Evolutionary conservation across 805 yeast species (phyloP), one percentile per base, ranked within the genome.

Genomic region (Lipomyces spencermartinsiae): DNA sequence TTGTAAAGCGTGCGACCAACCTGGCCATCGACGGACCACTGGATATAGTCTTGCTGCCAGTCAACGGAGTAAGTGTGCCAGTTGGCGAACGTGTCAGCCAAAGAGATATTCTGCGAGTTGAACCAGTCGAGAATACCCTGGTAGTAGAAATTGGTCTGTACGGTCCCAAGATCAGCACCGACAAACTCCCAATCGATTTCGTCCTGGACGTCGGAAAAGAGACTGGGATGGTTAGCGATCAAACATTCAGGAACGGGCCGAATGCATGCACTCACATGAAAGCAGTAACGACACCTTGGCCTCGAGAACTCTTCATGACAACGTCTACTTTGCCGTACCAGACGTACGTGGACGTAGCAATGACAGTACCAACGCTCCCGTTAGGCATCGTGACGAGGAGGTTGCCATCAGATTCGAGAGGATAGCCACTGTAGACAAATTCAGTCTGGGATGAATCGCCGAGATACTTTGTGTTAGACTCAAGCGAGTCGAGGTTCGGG

Each of bases 151-250:
- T 93, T 93, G 34, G 93, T 82, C 83, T 93, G 93, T 1, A 88
- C 91, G 29, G 79, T 77, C 39, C 84, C 83, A 75, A 91, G 79
- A 75, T 90, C 86, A 75, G 85, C 85, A 67, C 98, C 98, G 71
- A 92, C 89, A 73, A 87, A 89, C 81, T 93, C 97, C 76, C 80
- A 88, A 84, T 93, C 98, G 74, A 93, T 85, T 83, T 93, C 98
- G 82, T 93, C 98, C 83, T 91, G 87, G 55, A 89, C 92, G 76
- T 91, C 90, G 7, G 97, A 91, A 79, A 87, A 89, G 62, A 92
- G 78, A 78, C 68, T 65, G 51, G n/a, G 35, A 19, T 1, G 14
- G 62, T 51, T 33, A 61, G 59, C 3, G 12, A 8, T 7, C 9
- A 31, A 19, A 9, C 25, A 22, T 19, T 51, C 2, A 16, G 46